These are phyloP conservation scores for Suhomyces atakaporum DNA, from an alignment of 1,139 yeast genomes.

Conservation along the genomic window DNA sequence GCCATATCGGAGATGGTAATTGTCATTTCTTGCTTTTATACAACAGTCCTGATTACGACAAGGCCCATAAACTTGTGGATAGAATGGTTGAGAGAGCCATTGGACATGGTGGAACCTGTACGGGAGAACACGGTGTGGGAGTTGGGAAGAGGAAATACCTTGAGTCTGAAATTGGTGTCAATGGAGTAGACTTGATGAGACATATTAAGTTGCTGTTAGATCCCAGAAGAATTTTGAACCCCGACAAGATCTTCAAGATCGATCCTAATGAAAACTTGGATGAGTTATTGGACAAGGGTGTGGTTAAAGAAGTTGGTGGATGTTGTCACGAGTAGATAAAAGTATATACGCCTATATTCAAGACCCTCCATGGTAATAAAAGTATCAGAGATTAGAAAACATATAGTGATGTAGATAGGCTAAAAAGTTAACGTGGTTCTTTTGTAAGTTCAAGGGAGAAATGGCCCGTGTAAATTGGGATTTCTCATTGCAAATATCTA, in stretches of 20 bases:
- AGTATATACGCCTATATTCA: no score
- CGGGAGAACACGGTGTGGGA: constrained; percentile 54
- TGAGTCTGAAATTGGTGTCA: constrained; percentile 37
- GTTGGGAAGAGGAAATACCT: constrained; percentile 46
- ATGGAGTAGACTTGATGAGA: constrained; percentile 46
- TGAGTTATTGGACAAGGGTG: constrained; percentile 22
- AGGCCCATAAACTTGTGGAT: constrained; percentile 43
- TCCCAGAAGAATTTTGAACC: constrained; percentile 44
- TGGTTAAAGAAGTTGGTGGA: constrained; percentile 14
- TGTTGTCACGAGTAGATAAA: constrained; percentile 12
- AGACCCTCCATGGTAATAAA: no score
- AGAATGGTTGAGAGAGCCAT: constrained; percentile 53
- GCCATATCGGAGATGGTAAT: constrained; percentile 67
- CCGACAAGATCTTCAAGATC: constrained; percentile 44
- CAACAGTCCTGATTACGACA: constrained; percentile 44
- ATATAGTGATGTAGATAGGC: no score
- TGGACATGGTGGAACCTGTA: constrained; percentile 45
- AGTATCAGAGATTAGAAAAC: no score
- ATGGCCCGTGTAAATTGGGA: no score
- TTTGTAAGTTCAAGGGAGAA: no score
- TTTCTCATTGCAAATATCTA: no score
- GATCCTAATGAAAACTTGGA: constrained; percentile 43
- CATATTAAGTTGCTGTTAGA: constrained; percentile 42
- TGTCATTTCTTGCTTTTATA: constrained; percentile 56
- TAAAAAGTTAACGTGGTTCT: no score